phyloP scores from a whole-genome alignment of 305 asterid species.

The Solanum chacoense region DNA sequence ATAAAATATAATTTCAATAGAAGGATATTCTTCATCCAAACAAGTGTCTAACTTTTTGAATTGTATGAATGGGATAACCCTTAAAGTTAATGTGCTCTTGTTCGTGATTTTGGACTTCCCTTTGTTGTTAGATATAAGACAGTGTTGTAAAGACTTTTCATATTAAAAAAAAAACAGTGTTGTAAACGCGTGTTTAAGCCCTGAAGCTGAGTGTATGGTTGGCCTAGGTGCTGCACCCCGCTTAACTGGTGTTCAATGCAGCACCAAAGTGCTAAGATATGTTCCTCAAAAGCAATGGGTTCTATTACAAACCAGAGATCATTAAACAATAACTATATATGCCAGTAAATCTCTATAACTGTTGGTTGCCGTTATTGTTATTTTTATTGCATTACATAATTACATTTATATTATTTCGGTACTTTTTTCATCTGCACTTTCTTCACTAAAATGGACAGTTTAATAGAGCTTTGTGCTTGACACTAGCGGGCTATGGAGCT shows the following conservation, averaged over 20 bases:
- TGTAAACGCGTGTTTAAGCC: background rate
- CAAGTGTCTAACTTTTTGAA: background rate
- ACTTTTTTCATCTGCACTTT: background rate
- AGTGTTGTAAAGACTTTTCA: background rate
- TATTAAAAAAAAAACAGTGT: background rate
- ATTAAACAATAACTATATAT: background rate
- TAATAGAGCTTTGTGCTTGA: background rate
- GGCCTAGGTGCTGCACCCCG: background rate
- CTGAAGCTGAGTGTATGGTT: background rate
- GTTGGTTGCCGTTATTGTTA: background rate
- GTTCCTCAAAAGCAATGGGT: background rate
- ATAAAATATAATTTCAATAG: background rate
- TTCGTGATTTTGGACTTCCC: background rate
- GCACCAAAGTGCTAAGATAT: background rate
- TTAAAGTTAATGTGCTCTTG: background rate
- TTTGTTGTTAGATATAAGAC: background rate
- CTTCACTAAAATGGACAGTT: background rate
- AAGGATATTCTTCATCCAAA: background rate
- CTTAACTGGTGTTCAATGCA: background rate
- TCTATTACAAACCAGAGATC: background rate
- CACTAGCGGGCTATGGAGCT: background rate
- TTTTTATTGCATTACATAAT: background rate
- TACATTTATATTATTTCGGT: background rate
- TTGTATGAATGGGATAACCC: background rate
- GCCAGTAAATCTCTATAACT: background rate